These are phyloP conservation scores for Lactuca sativa DNA, from an alignment of 129 eudicot genomes.

Conservation along the genomic window DNA sequence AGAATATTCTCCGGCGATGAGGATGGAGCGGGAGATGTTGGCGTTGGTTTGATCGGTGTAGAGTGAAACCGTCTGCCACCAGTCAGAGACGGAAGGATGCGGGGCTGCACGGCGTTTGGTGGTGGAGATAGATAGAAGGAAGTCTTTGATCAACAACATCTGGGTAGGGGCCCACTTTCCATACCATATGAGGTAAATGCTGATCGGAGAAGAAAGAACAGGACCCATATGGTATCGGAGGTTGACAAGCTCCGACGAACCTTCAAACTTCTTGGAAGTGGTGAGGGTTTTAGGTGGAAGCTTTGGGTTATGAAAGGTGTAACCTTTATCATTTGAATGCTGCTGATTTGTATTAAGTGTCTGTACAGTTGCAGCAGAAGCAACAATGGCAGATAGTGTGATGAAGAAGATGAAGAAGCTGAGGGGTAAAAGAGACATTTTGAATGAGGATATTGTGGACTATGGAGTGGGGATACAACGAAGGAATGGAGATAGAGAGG, in stretches of 20 bases:
- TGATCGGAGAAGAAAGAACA: conserved; percentile 84
- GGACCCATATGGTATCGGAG: conserved; percentile 96
- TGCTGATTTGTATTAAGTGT: conserved; percentile 12
- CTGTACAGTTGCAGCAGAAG: background rate
- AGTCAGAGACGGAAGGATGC: conserved; percentile 31
- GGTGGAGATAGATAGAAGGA: conserved; percentile 36
- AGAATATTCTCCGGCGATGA: conserved; percentile 48
- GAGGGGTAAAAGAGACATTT: conserved; percentile 16
- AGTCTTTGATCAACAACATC: conserved; percentile 35
- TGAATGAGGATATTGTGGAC: background rate
- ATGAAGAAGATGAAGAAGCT: conserved; percentile 15
- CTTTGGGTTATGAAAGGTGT: conserved; percentile 47
- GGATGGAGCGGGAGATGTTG: conserved; percentile 24
- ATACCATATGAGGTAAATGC: conserved; percentile 81
- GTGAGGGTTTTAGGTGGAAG: conserved; percentile 51
- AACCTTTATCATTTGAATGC: background rate
- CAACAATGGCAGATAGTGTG: background rate
- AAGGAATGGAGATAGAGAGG: conserved; percentile 1
- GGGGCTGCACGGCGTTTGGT: conserved; percentile 30
- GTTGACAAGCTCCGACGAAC: conserved; percentile 77
- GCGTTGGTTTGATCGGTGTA: conserved; percentile 33
- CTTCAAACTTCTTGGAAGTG: conserved; percentile 67
- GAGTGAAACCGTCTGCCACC: conserved; percentile 35
- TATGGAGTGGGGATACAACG: background rate
- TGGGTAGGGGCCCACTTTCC: conserved; percentile 74